phyloP scores from a whole-genome alignment of 2,329 filamentous ascomycete species.

The Neonectria magnoliae region DNA sequence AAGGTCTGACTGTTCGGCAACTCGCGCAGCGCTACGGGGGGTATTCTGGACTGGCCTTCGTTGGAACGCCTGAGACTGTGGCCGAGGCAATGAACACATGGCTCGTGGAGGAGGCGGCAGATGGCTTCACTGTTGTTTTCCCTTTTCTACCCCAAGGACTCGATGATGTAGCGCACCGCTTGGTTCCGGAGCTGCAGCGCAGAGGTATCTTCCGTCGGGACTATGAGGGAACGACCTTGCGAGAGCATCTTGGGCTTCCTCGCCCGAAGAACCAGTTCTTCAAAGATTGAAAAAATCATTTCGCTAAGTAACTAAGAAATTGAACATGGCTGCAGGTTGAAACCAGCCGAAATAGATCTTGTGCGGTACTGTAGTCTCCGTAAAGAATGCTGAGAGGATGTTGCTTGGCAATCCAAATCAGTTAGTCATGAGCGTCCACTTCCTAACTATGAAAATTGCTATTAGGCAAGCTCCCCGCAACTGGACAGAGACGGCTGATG shows the following conservation, averaged over 20 bases:
- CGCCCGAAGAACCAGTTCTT: constrained; percentile 55
- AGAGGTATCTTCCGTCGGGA: constrained; percentile 62
- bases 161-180: constrained; percentile 56
- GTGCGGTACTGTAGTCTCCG: too few relatives aligned
- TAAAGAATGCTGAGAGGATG: too few relatives aligned
- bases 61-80: constrained; percentile 59
- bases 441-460: neutral
- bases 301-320: neutral
- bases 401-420: too few relatives aligned
- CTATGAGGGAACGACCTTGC: constrained; percentile 61
- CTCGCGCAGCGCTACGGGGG: constrained; percentile 61
- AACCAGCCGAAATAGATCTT: neutral
- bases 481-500: neutral
- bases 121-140: constrained; percentile 62
- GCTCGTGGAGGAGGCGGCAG: constrained; percentile 58
- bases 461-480: neutral
- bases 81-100: constrained; percentile 61
- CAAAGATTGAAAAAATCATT: neutral
- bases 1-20: constrained; percentile 61
- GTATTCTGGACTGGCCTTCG: constrained; percentile 60
- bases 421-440: too few relatives aligned
- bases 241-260: constrained; percentile 64
- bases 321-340: neutral
- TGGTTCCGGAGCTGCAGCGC: constrained; percentile 62
- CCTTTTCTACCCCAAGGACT: constrained; percentile 62